phyloP scores from a whole-genome alignment of 306 rosid species.

The Arachis hypogaea region DNA sequence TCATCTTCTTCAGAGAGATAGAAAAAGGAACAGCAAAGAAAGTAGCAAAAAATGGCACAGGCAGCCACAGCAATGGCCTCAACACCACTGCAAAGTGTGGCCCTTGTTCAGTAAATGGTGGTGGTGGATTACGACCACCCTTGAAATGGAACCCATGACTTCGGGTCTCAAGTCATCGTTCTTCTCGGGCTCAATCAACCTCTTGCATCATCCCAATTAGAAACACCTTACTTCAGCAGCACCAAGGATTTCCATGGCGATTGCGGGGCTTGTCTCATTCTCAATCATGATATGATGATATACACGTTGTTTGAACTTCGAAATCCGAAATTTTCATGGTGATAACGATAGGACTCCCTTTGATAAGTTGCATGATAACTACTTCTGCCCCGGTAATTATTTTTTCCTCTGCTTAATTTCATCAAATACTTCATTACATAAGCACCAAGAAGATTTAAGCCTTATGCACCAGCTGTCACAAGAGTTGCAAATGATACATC shows the following conservation, averaged over 20 bases:
- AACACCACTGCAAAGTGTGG: background rate
- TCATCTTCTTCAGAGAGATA: background rate
- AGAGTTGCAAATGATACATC: conserved; percentile 53
- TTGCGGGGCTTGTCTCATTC: conserved; percentile 69
- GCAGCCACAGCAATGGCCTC: conserved; percentile 28
- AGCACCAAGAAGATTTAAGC: conserved; percentile 80
- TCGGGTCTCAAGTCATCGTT: conserved; percentile 47
- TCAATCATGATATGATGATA: background rate
- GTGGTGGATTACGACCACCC: conserved; percentile 44
- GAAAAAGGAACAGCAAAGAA: background rate
- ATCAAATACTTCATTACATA: background rate
- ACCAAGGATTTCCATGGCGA: conserved; percentile 84
- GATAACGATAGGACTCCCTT: conserved; percentile 76
- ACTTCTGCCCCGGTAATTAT: conserved; percentile 79
- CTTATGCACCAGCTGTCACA: conserved; percentile 58
- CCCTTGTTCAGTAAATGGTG: conserved; percentile 2
- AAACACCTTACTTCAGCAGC: conserved; percentile 35
- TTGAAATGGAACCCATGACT: conserved; percentile 34
- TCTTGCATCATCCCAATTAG: conserved; percentile 40
- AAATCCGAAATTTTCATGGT: background rate
- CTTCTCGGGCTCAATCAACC: conserved; percentile 48
- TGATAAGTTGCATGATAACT: conserved; percentile 69
- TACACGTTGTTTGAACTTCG: background rate
- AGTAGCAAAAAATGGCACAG: conserved; percentile 44
- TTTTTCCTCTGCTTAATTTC: conserved; percentile 2